Evolutionary conservation across 2,329 filamentous ascomycete genomes (phyloP).

Genomic region (Ambrosiella xylebori): DNA sequence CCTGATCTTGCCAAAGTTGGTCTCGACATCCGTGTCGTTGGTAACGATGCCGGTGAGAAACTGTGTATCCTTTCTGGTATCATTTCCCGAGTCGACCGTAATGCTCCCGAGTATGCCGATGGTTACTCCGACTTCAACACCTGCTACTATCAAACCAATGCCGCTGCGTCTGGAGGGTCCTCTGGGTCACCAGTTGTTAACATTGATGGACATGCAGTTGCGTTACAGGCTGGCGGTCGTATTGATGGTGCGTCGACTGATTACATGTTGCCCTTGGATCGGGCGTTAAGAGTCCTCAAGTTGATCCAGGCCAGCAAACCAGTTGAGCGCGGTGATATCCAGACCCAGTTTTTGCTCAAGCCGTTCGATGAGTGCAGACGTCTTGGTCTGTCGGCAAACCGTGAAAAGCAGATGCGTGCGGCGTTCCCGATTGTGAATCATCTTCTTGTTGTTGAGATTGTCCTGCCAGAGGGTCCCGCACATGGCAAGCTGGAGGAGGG

Average conservation of each 20-base stretch:
- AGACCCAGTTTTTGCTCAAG: slow-evolving; percentile 93
- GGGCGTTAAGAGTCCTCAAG: slow-evolving; percentile 69
- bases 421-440: slow-evolving; percentile 85
- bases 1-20: slow-evolving; percentile 83
- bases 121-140: slow-evolving; percentile 96
- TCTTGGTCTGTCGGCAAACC: slow-evolving; percentile 65
- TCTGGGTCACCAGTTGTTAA: slow-evolving; percentile 98
- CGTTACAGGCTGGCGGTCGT: slow-evolving; percentile 82
- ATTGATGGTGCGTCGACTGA: slow-evolving; percentile 92
- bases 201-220: slow-evolving; percentile 79
- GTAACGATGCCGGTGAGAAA: slow-evolving; percentile 96
- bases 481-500: slow-evolving; percentile 81
- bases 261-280: slow-evolving; percentile 88
- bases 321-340: slow-evolving; percentile 86
- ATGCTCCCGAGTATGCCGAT: slow-evolving; percentile 93
- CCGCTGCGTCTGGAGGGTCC: slow-evolving; percentile 87
- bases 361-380: slow-evolving; percentile 93
- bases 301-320: slow-evolving; percentile 62
- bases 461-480: slow-evolving; percentile 78
- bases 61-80: slow-evolving; percentile 94
- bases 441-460: slow-evolving; percentile 91
- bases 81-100: slow-evolving; percentile 87
- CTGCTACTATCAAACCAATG: slow-evolving; percentile 94
- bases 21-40: slow-evolving; percentile 87
- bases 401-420: slow-evolving; percentile 71